Evolutionary conservation across 2,329 filamentous ascomycete species (phyloP).

Genomic region (Fusarium sp.): DNA sequence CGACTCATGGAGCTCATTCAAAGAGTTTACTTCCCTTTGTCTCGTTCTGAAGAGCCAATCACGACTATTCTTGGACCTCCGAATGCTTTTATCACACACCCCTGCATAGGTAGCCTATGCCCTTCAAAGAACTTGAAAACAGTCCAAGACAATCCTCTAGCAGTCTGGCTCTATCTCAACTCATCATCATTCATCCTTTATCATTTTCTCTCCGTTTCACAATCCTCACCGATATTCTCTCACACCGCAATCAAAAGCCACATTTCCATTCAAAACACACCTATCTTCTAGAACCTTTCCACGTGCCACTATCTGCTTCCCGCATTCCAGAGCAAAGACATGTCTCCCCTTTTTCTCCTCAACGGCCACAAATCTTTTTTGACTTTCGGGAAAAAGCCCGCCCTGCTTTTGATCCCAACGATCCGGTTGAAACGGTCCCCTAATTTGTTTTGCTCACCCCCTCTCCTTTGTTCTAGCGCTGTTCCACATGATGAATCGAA

Average conservation of each 20-base stretch:
- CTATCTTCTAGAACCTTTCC: slow-evolving; percentile 15
- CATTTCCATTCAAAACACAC: neutral
- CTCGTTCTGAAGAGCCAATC: neutral
- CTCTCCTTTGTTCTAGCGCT: slow-evolving; percentile 15
- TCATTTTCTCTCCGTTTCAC: neutral
- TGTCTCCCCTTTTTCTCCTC: neutral
- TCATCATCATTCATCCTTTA: neutral
- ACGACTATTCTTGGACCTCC: neutral
- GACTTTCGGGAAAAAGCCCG: slow-evolving; percentile 5
- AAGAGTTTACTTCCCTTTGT: neutral
- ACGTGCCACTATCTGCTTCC: slow-evolving; percentile 1
- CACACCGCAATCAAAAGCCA: slow-evolving; percentile 19
- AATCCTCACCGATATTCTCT: neutral
- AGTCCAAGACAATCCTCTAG: neutral
- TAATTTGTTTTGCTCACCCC: neutral
- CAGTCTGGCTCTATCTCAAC: neutral
- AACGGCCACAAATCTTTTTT: slow-evolving; percentile 18
- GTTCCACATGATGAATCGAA: neutral
- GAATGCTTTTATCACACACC: neutral
- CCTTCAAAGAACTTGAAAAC: neutral
- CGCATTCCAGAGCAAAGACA: slow-evolving; percentile 26
- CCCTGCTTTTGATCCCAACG: slow-evolving; percentile 7
- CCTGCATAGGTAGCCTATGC: neutral
- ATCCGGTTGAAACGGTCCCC: slow-evolving; percentile 13
- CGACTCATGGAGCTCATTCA: neutral